Evolutionary conservation across 2,329 filamentous ascomycete species (phyloP).

Genomic region (Lachnellula willkommii): DNA sequence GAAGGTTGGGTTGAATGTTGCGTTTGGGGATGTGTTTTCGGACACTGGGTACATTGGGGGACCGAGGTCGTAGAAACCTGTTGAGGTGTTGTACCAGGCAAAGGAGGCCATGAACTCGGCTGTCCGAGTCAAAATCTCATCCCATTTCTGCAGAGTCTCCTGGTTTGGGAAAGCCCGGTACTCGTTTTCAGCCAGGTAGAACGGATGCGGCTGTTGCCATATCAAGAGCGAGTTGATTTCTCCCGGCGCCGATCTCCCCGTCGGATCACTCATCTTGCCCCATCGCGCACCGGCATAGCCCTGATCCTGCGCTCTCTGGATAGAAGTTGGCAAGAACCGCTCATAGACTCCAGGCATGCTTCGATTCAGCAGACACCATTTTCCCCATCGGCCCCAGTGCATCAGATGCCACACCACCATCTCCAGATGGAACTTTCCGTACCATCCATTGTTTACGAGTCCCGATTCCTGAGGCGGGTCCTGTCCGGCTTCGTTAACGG

Average conservation of each 20-base stretch:
- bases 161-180: conserved; percentile 42
- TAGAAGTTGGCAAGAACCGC: conserved; percentile 30
- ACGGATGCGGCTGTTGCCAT: conserved; percentile 58
- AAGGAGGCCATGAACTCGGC: conserved; percentile 58
- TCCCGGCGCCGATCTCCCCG: conserved; percentile 50
- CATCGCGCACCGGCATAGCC: conserved; percentile 38
- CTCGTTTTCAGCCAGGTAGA: conserved; percentile 50
- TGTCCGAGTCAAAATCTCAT: conserved; percentile 43
- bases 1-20: conserved; percentile 53
- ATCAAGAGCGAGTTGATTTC: conserved; percentile 57
- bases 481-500: conserved; percentile 38
- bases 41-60: conserved; percentile 47
- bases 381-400: conserved; percentile 39
- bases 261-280: conserved; percentile 54
- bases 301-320: conserved; percentile 29
- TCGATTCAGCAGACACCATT: conserved; percentile 33
- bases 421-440: conserved; percentile 42
- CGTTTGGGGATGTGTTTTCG: conserved; percentile 55
- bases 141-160: conserved; percentile 47
- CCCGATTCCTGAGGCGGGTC: conserved; percentile 40
- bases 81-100: conserved; percentile 49
- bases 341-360: conserved; percentile 36
- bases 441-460: conserved; percentile 44
- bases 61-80: conserved; percentile 46
- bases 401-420: conserved; percentile 40